Percentiles rank a stretch among this genome's conserved stretches.
Conservation (phyloP, 805 yeast species). For the Ogataea dorogensis region DNA sequence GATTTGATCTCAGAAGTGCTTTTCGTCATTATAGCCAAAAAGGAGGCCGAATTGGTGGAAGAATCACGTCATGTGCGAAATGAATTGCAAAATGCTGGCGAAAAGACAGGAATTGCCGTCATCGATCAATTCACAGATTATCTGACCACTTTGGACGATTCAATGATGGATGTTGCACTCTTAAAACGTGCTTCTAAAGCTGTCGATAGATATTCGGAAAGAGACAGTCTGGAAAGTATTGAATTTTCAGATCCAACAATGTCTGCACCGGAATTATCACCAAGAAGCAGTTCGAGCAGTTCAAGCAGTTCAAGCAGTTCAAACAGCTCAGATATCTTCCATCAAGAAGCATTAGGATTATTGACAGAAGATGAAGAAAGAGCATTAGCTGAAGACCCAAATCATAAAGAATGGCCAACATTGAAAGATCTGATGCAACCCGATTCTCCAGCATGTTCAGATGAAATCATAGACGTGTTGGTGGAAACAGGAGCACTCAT, state of each 20-base stretch:
- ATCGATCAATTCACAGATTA: constrained; percentile 54
- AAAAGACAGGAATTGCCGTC: constrained; percentile 21
- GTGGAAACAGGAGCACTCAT: constrained; percentile 61
- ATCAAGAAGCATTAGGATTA: not conserved
- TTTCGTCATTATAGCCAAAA: constrained; percentile 66
- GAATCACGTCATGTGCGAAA: constrained; percentile 37
- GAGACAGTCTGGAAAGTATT: constrained; percentile 3
- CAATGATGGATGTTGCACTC: constrained; percentile 54
- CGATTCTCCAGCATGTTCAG: constrained; percentile 54
- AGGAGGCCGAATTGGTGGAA: constrained; percentile 51
- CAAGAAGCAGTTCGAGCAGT: not conserved
- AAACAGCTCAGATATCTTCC: too few relatives aligned
- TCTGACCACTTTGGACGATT: constrained; percentile 62
- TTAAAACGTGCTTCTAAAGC: constrained; percentile 47
- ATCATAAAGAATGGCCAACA: constrained; percentile 41
- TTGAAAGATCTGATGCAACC: constrained; percentile 59
- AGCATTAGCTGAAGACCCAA: not conserved
- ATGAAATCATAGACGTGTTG: constrained; percentile 53
- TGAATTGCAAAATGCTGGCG: constrained; percentile 17
- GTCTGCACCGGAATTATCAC: too few relatives aligned
- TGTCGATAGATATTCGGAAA: constrained; percentile 18
- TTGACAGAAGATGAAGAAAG: not conserved
- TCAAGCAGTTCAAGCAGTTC: not conserved
- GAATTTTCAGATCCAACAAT: constrained; percentile 3
- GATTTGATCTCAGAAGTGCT: constrained; percentile 67